These are phyloP conservation scores for Mycena filopes DNA, from an alignment of 768 basidiomycete species.

Conservation along the genomic window DNA sequence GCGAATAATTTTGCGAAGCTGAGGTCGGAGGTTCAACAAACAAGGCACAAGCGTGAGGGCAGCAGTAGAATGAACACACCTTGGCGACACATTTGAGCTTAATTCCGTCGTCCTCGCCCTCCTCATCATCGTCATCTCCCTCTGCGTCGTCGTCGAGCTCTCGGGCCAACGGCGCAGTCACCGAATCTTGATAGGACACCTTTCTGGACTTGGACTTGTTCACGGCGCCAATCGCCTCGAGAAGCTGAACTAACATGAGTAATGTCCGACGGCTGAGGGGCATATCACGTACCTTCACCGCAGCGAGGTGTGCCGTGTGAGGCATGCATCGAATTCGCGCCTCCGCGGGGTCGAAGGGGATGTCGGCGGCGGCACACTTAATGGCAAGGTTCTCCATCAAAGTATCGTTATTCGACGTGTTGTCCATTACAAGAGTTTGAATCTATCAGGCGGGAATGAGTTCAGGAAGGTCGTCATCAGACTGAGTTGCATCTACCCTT, in stretches of 20 bases:
- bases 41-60: not conserved
- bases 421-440: no score
- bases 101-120: slow-evolving; percentile 1
- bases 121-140: slow-evolving; percentile 28
- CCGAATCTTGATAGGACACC: slow-evolving; percentile 29
- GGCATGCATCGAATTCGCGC: no score
- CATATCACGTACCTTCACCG: not conserved
- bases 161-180: slow-evolving; percentile 2
- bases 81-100: slow-evolving; percentile 8
- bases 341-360: no score
- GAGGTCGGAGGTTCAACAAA: no score
- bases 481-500: no score
- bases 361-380: no score
- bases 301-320: not conserved
- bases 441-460: no score
- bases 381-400: no score
- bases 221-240: slow-evolving; percentile 40
- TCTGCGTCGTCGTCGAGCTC: slow-evolving; percentile 11
- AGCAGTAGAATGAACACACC: not conserved
- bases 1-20: slow-evolving; percentile 35
- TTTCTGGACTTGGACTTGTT: slow-evolving; percentile 18
- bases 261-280: no score
- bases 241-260: no score
- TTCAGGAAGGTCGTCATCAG: no score
- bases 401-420: no score